A percentile compares a stretch with the other conserved stretches of the same genome.
These are phyloP conservation scores for Hypoxylon sp. DNA, from an alignment of 2,329 filamentous ascomycete species.

Conservation along the genomic window DNA sequence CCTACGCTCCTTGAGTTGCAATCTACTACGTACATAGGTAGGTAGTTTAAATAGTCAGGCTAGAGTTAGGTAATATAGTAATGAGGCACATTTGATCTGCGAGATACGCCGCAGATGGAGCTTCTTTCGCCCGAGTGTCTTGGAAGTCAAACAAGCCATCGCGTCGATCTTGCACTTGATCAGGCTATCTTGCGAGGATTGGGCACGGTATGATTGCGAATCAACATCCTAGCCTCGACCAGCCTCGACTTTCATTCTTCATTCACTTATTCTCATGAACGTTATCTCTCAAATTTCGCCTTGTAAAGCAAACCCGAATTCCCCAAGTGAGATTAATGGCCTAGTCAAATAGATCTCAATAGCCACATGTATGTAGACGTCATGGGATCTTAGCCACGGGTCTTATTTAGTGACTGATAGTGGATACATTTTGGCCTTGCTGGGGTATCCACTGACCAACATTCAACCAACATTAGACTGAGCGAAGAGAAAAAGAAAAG, in stretches of 20 bases:
- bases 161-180: conserved; percentile 16
- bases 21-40: not conserved
- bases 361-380: not conserved
- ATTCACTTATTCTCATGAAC: conserved; percentile 4
- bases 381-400: not conserved
- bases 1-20: conserved; percentile 23
- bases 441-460: not conserved
- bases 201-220: conserved; percentile 11
- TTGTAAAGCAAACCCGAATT: not conserved
- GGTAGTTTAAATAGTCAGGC: not conserved
- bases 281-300: not conserved
- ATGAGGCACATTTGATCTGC: conserved; percentile 12
- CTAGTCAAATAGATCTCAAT: not conserved
- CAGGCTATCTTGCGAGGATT: conserved; percentile 3
- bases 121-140: conserved; percentile 24
- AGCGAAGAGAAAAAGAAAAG: conserved; percentile 16
- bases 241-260: conserved; percentile 15
- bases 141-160: conserved; percentile 9
- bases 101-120: conserved; percentile 11
- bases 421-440: not conserved
- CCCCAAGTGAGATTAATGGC: not conserved
- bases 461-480: not conserved
- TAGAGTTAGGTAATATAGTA: conserved; percentile 13
- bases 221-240: conserved; percentile 5
- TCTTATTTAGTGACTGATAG: not conserved